These are phyloP conservation scores for Ambrosia artemisiifolia DNA, from an alignment of 129 eudicot genomes.

Conservation along the genomic window DNA sequence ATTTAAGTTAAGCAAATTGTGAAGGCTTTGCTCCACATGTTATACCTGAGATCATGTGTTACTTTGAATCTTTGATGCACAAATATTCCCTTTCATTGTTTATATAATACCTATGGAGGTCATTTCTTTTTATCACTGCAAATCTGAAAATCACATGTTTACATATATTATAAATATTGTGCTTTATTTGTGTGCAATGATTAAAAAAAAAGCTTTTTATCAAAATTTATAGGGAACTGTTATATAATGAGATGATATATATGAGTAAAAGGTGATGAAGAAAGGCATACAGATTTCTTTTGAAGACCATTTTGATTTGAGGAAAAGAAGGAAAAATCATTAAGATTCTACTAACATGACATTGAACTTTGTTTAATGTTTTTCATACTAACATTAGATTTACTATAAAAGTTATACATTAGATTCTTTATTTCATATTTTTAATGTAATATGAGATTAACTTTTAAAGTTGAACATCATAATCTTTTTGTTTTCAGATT, in stretches of 20 bases:
- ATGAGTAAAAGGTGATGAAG: background rate
- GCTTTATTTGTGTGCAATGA: background rate
- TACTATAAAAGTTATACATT: background rate
- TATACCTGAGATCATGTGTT: constrained; percentile 13
- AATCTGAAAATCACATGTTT: background rate
- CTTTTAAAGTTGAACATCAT: constrained; percentile 2
- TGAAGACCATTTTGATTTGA: background rate
- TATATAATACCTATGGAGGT: background rate
- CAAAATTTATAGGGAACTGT: background rate
- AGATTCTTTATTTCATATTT: background rate
- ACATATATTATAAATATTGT: constrained; percentile 8
- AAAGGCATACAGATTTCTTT: background rate
- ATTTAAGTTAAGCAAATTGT: background rate
- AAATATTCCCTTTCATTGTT: background rate
- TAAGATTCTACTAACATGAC: background rate
- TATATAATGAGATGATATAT: background rate
- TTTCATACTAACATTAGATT: background rate
- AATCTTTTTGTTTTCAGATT: constrained; percentile 50
- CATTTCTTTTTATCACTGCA: background rate
- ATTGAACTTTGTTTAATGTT: background rate
- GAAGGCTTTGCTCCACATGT: constrained; percentile 13
- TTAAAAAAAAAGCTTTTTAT: background rate
- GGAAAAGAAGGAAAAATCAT: background rate
- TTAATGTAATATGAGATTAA: background rate
- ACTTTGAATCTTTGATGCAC: constrained; percentile 12